Evolutionary conservation across 2,329 filamentous ascomycete species (phyloP).

Genomic region (Beauveria brongniartii): DNA sequence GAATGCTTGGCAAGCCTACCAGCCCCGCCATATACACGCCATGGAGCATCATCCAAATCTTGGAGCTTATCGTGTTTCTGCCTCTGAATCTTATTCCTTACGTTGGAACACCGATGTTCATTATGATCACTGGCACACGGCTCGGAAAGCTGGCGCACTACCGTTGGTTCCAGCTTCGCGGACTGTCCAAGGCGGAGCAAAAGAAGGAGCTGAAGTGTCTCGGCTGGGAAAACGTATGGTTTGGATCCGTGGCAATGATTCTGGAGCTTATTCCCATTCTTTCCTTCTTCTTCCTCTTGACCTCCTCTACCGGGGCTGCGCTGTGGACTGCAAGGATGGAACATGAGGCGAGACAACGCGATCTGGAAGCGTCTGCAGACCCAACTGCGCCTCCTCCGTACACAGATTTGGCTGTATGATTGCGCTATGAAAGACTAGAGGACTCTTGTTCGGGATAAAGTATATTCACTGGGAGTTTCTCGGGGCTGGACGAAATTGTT

Average conservation of each 20-base stretch:
- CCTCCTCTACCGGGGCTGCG: constrained; percentile 74
- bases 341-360: constrained; percentile 32
- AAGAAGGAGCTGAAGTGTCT: constrained; percentile 60
- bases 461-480: background rate
- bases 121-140: constrained; percentile 79
- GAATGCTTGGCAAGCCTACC: constrained; percentile 75
- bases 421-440: background rate
- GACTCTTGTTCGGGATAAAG: too few species aligned
- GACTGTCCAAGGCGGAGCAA: constrained; percentile 63
- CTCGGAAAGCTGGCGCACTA: constrained; percentile 86
- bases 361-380: constrained; percentile 1
- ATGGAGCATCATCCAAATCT: constrained; percentile 83
- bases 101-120: constrained; percentile 75
- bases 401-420: constrained; percentile 2
- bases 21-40: constrained; percentile 72
- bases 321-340: constrained; percentile 81
- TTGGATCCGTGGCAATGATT: constrained; percentile 76
- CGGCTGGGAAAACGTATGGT: constrained; percentile 84
- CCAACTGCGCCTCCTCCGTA: constrained; percentile 9
- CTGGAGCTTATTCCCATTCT: constrained; percentile 82
- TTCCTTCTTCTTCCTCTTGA: constrained; percentile 91
- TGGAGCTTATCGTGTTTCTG: constrained; percentile 71
- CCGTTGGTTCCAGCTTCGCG: constrained; percentile 77
- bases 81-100: constrained; percentile 84
- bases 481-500: background rate